Evolutionary conservation across 768 basidiomycete species (phyloP), one percentile per base, ranked within the genome.

Genomic region (Hysterangium stoloniferum): DNA sequence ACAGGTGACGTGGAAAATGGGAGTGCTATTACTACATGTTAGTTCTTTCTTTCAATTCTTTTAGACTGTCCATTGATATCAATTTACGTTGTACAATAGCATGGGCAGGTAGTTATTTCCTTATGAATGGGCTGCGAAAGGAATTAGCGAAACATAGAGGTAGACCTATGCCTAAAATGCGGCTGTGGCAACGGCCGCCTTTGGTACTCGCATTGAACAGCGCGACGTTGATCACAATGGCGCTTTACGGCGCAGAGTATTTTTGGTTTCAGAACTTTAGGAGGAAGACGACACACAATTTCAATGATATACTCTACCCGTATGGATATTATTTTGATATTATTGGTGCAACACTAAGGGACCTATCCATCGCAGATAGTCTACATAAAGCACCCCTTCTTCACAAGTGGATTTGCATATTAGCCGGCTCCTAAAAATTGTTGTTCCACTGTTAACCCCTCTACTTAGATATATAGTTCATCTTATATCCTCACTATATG

Each of bases 1-100:
- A 22, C 62, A 5, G 73, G 72, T 2, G 73, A 75, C 35, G 53
- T 53, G 27, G 59, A 66, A 25, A 75, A 76, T 48, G 75, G 75
- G 1, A 66, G 69, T 45, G 75, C 74, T 0, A 70, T 74, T 19
- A 56, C 68, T 17, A 75, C 68, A 22, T 62, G 68, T 69, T 44
- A 38, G 59, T 53, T 13, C 32, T 27, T 15, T 38, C n/a, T n/a
- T 25, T 6, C 11, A 22, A 20, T 11, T 20, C n/a, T 22, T 15
- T 41, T 1, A 24, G 11, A 1, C n/a, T 38, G 29, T 49, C 17
- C 29, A 25, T 35, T 41, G 11, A 6, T 24, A n/a, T 33, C 49
- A n/a, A 17, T 25, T 22, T 15, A 20, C 19, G 24, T 52, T 29
- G 15, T 22, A 6, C 6, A 2, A 28, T 20, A 44, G 49, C 51